Evolutionary conservation across 2,329 filamentous ascomycete genomes (phyloP), one percentile per base, ranked within the genome.

Genomic region (Plectosphaerella cucumerina): DNA sequence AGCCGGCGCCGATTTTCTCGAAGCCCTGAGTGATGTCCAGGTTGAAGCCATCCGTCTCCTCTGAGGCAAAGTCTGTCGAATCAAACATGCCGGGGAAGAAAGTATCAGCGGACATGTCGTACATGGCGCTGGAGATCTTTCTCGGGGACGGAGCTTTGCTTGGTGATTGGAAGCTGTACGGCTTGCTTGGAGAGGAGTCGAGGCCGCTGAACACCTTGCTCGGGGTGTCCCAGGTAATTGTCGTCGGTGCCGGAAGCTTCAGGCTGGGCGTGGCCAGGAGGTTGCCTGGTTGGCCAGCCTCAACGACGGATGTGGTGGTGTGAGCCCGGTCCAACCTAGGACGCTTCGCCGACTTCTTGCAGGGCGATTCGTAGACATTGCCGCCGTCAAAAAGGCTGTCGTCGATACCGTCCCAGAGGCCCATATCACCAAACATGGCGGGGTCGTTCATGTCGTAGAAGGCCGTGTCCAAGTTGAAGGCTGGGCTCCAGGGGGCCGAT

Each of bases 21-120:
- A 90, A 91, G 10, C 86, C 86, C 62, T 89, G 84, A 44, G 88
- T 77, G 57, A 91, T 85, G 60, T 91, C 87, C 47, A 90, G 77
- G 2, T 79, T 82, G 14, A 78, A 69, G 53, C 74, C 75, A 42
- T 85, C 82, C 3, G 72, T 71, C 39, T 84, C 81, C 53, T 86
- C 83, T 51, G 76, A 73, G 48, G 83, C 71, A 39, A 85, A 74
- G 34, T 83, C 77, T 0, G 74, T 58, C 8, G 81, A 76, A 47
- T 70, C 68, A 23, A 70, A 61, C 18, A 70, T 56, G 6, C 60
- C 55, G 12, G 65, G 60, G 66, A 70, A 74, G 48, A 70, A 73
- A 23, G 68, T 65, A 23, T 74, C 68, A 15, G 66, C 58, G 11
- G 64, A 60, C 49, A 70, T 61, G 22, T 70, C 65, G 8, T 67